Conservation (phyloP, 1,139 yeast species). For the Yamadazyma jaroonii region DNA sequence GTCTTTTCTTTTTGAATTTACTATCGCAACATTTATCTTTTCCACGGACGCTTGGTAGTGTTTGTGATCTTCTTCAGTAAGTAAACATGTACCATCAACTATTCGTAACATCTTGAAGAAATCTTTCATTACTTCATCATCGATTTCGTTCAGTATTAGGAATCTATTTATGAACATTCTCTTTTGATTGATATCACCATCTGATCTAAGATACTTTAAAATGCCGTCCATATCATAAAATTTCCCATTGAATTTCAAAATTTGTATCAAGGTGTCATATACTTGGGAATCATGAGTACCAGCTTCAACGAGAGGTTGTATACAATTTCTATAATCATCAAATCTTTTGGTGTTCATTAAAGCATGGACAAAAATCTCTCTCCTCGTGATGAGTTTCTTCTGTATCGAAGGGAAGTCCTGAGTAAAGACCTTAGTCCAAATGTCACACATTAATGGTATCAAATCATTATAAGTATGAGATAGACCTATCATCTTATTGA, state of each 20-base stretch:
- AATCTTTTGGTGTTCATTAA: conserved; percentile 21
- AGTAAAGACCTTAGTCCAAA: conserved; percentile 18
- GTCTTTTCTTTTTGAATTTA: conserved; percentile 3
- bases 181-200: background rate
- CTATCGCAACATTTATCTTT: conserved; percentile 6
- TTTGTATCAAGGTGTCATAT: conserved; percentile 20
- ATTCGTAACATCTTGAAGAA: background rate
- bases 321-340: conserved; percentile 17
- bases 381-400: conserved; percentile 14
- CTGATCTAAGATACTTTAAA: too few species aligned
- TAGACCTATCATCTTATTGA: background rate
- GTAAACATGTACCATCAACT: too few species aligned
- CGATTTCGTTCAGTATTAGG: background rate
- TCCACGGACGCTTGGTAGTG: too few species aligned
- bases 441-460: conserved; percentile 11
- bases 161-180: too few species aligned
- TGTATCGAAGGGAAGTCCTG: conserved; percentile 11
- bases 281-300: conserved; percentile 13
- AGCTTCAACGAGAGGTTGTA: conserved; percentile 15
- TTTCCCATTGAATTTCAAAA: background rate
- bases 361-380: conserved; percentile 19
- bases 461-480: background rate
- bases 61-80: too few species aligned
- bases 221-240: background rate
- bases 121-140: background rate